Evolutionary conservation across 495 filamentous ascomycete species (phyloP), one percentile per base, ranked within the genome.

Genomic region (Penicillium desertorum): DNA sequence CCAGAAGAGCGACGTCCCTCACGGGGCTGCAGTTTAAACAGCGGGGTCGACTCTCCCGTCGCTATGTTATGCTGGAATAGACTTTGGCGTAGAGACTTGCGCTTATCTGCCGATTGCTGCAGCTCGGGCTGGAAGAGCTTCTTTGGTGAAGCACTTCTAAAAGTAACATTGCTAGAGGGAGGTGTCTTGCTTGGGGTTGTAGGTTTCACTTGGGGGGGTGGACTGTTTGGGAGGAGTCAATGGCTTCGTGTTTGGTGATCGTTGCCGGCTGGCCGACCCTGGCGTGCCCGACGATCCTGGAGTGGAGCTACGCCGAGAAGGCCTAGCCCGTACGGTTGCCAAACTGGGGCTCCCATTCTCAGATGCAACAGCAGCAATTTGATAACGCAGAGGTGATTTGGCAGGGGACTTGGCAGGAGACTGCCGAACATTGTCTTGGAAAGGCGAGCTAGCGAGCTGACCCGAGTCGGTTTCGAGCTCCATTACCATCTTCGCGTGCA

Each of bases 1-100:
- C 89, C 90, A 6, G 88, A 89, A 25, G 87, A 85, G 42, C 83
- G 81, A n/a, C 76, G 71, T 19, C 81, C 64, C 27, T 83, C 77
- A 39, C 83, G 81, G 11, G 89, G 88, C 4, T 83, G 87, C 20
- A 90, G 64, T 19, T 89, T 72, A 56, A 89, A 80, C 17, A 77
- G 82, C 37, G 88, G 88, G 1, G 85, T 86, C 12, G 76, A 79
- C 16, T 79, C 57, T 7, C 86, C 87, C 17, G 81, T 86, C 4
- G 65, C 65, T 30, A 76, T 73, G 68, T 86, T 77, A 47, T 81
- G 76, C 50, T 80, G 83, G 61, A 88, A 88, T 9, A 89, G 67
- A 32, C 81, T 81, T 45, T 65, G 60, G 30, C 74, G 69, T 34
- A 74, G 62, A 16, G 72, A 69, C 29, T 70, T 73, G 6, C 64